Evolutionary conservation across 352 stramenopile genomes (phyloP).

Genomic region (Phytophthora cajani): DNA sequence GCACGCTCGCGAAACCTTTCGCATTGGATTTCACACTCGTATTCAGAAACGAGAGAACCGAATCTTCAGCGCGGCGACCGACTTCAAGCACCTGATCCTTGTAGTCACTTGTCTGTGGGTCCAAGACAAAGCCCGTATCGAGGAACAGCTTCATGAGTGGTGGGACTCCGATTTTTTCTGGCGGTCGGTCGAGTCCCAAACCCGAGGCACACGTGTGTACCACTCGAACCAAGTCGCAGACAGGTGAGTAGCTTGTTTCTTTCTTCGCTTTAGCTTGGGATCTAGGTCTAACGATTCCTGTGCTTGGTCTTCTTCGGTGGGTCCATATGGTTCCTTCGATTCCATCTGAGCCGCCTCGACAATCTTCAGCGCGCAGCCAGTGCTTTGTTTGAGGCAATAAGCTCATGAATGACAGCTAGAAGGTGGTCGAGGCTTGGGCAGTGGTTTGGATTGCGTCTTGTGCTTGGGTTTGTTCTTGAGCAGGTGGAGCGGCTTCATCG

Average conservation of each 20-base stretch:
- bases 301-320: not conserved
- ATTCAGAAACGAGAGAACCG: conserved; percentile 1
- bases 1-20: no score
- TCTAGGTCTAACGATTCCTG: conserved; percentile 11
- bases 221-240: conserved; percentile 20
- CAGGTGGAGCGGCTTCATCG: not conserved
- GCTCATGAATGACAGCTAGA: not conserved
- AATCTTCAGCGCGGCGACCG: not conserved
- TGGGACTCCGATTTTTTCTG: conserved; percentile 30
- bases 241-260: conserved; percentile 16
- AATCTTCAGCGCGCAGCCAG: not conserved
- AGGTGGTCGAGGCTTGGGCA: not conserved
- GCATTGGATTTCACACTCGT: no score
- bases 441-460: not conserved
- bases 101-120: not conserved
- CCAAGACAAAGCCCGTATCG: not conserved
- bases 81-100: conserved; percentile 11
- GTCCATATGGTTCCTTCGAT: no score
- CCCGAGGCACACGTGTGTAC: conserved; percentile 10
- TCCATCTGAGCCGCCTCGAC: no score
- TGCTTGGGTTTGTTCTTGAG: not conserved
- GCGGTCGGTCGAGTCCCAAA: conserved; percentile 6
- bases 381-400: not conserved
- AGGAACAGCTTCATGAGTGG: conserved; percentile 33
- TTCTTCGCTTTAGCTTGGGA: conserved; percentile 13